A percentile compares a stretch with the other conserved stretches of the same genome.
Conservation (phyloP, 306 rosid genomes). For the apple (Malus domestica) region ASM211411v1 NC_041795.1:30679501-30680000, state of each 20-base stretch:
- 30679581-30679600: not conserved
- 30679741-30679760: not conserved
- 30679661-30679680: not conserved
- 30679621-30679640: not conserved
- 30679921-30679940: slow-evolving; percentile 82
- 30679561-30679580: not conserved
- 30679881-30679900: slow-evolving; percentile 63
- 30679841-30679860: not conserved
- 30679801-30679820: slow-evolving; percentile 1
- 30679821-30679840: slow-evolving; percentile 2
- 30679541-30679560: not conserved
- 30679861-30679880: slow-evolving; percentile 2
- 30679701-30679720: not conserved
- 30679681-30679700: not conserved
- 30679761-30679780: not conserved
- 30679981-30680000: not conserved
- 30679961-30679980: slow-evolving; percentile 29
- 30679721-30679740: not conserved
- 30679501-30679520: not conserved
- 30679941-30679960: slow-evolving; percentile 47
- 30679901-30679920: slow-evolving; percentile 68
- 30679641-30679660: not conserved
- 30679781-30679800: not conserved
- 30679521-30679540: not conserved
- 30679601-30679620: not conserved